Percentiles rank a stretch among this genome's conserved stretches.
These are phyloP conservation scores for Candida labiduridarum DNA, from an alignment of 1,139 yeast genomes.

Conservation along the genomic window DNA sequence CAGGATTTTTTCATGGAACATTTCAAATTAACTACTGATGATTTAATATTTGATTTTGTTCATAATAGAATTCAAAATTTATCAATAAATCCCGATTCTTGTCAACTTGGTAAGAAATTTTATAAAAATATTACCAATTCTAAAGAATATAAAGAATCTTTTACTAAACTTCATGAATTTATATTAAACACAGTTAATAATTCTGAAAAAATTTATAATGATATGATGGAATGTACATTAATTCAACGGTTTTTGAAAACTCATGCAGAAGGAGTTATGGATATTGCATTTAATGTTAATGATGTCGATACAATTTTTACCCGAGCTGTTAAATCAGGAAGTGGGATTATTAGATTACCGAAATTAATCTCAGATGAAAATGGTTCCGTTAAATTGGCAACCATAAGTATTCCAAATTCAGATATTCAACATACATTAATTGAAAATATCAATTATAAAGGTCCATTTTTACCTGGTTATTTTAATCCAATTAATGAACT, in stretches of 20 bases:
- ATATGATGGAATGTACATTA: conserved; percentile 28
- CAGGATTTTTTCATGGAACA: conserved; percentile 14
- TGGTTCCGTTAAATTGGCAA: conserved; percentile 59
- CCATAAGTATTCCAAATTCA: conserved; percentile 56
- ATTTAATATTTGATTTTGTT: conserved; percentile 23
- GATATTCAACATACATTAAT: conserved; percentile 73
- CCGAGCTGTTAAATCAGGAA: conserved; percentile 57
- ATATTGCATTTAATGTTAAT: conserved; percentile 63
- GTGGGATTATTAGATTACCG: conserved; percentile 50
- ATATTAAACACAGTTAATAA: conserved; percentile 20
- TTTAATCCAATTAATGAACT: conserved; percentile 12
- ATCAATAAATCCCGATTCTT: conserved; percentile 7
- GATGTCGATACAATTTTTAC: conserved; percentile 47
- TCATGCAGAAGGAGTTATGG: conserved; percentile 81
- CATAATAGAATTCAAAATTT: conserved; percentile 19
- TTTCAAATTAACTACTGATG: conserved; percentile 20
- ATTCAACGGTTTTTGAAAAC: conserved; percentile 45
- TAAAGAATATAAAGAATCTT: conserved; percentile 14
- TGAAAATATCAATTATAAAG: conserved; percentile 47
- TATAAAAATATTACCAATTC: conserved; percentile 20
- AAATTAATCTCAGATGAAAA: conserved; percentile 36
- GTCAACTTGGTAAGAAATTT: conserved; percentile 14
- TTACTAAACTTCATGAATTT: conserved; percentile 16
- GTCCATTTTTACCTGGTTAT: conserved; percentile 64
- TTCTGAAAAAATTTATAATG: conserved; percentile 22